These are phyloP conservation scores for Carallia brachiata DNA, from an alignment of 345 rosid genomes.

Conservation along the genomic window DNA sequence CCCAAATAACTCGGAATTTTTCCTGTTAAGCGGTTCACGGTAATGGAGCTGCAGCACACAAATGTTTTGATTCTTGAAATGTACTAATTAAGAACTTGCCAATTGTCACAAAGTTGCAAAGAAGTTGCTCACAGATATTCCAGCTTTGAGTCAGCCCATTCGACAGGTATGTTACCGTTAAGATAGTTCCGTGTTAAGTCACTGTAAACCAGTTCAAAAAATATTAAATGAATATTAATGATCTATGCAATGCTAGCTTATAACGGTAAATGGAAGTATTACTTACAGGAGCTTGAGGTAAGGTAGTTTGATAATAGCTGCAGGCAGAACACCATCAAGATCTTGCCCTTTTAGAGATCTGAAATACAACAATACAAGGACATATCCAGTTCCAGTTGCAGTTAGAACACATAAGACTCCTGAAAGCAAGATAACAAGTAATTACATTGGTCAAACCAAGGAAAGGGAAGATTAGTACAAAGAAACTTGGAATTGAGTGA, in stretches of 20 bases:
- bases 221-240: neutral
- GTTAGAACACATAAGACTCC: no score
- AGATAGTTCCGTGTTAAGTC: conserved; percentile 36
- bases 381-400: neutral
- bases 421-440: no score
- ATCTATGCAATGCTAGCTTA: neutral
- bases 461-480: no score
- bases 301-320: conserved; percentile 22
- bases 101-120: no score
- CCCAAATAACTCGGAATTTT: conserved; percentile 39
- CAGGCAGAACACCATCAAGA: conserved; percentile 29
- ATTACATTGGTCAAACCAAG: no score
- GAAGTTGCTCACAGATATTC: conserved; percentile 21
- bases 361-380: neutral
- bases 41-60: conserved; percentile 33
- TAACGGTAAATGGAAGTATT: neutral
- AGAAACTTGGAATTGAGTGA: neutral
- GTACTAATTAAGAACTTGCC: no score
- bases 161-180: conserved; percentile 43
- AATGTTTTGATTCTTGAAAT: neutral
- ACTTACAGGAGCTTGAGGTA: conserved; percentile 21
- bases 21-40: conserved; percentile 45
- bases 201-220: conserved; percentile 20
- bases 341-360: conserved; percentile 28
- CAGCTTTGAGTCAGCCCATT: conserved; percentile 42